These are phyloP conservation scores for Byssoonygena ceratinophila DNA, from an alignment of 2,329 filamentous ascomycete genomes.

Conservation along the genomic window DNA sequence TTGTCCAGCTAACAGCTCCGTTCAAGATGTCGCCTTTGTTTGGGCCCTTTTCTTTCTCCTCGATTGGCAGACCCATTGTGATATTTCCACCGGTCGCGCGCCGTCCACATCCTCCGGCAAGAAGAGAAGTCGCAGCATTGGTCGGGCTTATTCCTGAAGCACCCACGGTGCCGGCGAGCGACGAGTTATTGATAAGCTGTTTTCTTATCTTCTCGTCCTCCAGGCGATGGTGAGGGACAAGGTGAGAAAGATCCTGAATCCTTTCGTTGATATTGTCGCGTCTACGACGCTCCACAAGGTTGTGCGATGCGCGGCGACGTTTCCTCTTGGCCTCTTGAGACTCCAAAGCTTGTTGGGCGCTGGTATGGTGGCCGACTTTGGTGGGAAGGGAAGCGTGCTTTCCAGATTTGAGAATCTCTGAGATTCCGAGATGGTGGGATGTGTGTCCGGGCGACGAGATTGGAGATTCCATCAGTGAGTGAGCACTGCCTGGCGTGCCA, in stretches of 20 bases:
- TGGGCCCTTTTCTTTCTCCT: constrained; percentile 96
- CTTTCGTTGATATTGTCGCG: constrained; percentile 98
- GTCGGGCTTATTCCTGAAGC: constrained; percentile 53
- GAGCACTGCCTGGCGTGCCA: constrained; percentile 69
- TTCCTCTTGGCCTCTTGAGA: constrained; percentile 90
- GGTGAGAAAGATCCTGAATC: constrained; percentile 88
- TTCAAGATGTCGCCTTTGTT: constrained; percentile 99
- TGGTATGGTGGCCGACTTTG: constrained; percentile 54
- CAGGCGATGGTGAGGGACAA: constrained; percentile 82
- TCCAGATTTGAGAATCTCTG: constrained; percentile 72
- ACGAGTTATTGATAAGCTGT: constrained; percentile 82
- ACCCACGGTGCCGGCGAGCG: constrained; percentile 70
- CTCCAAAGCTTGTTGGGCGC: constrained; percentile 46
- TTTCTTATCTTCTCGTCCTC: constrained; percentile 97
- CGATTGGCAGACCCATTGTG: constrained; percentile 80
- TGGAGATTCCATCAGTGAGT: constrained; percentile 79
- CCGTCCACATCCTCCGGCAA: constrained; percentile 73
- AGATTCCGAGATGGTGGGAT: constrained; percentile 60
- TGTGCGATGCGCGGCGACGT: constrained; percentile 85
- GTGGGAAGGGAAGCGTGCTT: constrained; percentile 81
- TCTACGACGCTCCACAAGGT: constrained; percentile 85
- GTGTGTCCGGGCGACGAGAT: constrained; percentile 62
- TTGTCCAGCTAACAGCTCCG: constrained; percentile 90
- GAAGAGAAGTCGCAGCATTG: constrained; percentile 63
- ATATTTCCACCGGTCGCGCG: constrained; percentile 75